Evolutionary conservation across 2,329 filamentous ascomycete species (phyloP), one percentile per base, ranked within the genome.

Genomic region (Microdochium nivale): DNA sequence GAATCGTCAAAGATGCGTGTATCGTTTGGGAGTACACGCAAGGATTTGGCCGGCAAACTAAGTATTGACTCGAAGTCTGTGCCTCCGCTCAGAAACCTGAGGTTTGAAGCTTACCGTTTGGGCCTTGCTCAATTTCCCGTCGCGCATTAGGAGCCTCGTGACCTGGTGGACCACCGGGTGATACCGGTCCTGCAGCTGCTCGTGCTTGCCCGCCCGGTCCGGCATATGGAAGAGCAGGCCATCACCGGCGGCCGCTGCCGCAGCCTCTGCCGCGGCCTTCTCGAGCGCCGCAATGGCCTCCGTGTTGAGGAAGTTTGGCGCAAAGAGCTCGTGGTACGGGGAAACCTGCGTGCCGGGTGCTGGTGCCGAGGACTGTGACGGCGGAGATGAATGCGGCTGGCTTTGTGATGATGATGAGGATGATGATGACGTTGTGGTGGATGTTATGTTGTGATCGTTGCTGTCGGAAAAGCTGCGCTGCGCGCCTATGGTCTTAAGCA

Each of bases 41-140:
- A n/a, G n/a, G n/a, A n/a, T n/a, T n/a, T n/a, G n/a, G n/a, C n/a
- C n/a, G n/a, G n/a, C n/a, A n/a, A n/a, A n/a, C n/a, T n/a, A n/a
- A n/a, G n/a, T n/a, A n/a, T n/a, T n/a, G n/a, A n/a, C n/a, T n/a
- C n/a, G n/a, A 33, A 33, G 16, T 33, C 32, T 9, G 32, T 9
- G 32, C 32, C 32, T 16, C 16, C 16, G 9, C 7, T 16, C 35
- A 40, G 16, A 11, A 40, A 11, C 16, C n/a, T 44, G n/a, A 25
- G 16, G 21, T 47, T 19, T 16, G 33, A 55, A 54, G 65, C 81
- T 53, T 77, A 95, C 90, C 74, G 84, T 83, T 69, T 99, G 90
- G n/a, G 94, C 94, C 67, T 81, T 79, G 64, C 86, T 87, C 66
- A 95, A 81, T 75, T 96, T 95, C 60, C 94, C 94, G 69, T 97